Base-by-base conservation (phyloP, 441 rosid genomes). In the Dalechampia spathulata region DNA sequence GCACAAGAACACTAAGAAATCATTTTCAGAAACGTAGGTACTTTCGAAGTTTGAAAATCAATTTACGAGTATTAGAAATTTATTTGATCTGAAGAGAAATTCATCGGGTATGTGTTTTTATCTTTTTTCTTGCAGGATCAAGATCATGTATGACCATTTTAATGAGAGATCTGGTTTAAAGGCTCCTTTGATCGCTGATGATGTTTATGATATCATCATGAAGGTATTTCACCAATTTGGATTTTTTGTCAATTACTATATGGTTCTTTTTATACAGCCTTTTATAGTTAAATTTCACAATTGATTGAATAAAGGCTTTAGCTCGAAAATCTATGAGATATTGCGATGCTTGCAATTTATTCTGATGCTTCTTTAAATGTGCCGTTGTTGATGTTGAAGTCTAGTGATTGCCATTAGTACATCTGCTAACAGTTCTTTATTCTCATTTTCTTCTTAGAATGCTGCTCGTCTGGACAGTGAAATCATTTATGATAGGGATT, bases 1-100 rank as follows among this genome's bases (percentile, higher is more conserved):
- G 61, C 97, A 90, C 61, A 90, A 90, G 78, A 87, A 80, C 60
- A 90, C 96, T 0, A 78, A 67, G 75, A 87, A 90, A 43, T 81
- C 75, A 3, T 90, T 90, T 66, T 90, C 97, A 0, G 97, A 90
- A 65, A 87, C 91, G 97, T 90, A 65, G 69, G 95, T 75, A 39
- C 23, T 57, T 38, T 61, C 1, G 11, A 16, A 9, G 1, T 27
- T 20, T 37, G 12, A 32, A 25, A 5, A 16, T 7, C 14, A 15
- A 2, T n/a, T n/a, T n/a, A n/a, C n/a, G n/a, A n/a, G n/a, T n/a
- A n/a, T n/a, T n/a, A n/a, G n/a, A n/a, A n/a, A n/a, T n/a, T n/a
- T n/a, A n/a, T n/a, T n/a, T n/a, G n/a, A n/a, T n/a, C n/a, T n/a
- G n/a, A n/a, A n/a, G n/a, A n/a, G n/a, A n/a, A n/a, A n/a, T n/a